These are phyloP conservation scores for Botrytis porri DNA, from an alignment of 2,329 filamentous ascomycete species.

Conservation along the genomic window DNA sequence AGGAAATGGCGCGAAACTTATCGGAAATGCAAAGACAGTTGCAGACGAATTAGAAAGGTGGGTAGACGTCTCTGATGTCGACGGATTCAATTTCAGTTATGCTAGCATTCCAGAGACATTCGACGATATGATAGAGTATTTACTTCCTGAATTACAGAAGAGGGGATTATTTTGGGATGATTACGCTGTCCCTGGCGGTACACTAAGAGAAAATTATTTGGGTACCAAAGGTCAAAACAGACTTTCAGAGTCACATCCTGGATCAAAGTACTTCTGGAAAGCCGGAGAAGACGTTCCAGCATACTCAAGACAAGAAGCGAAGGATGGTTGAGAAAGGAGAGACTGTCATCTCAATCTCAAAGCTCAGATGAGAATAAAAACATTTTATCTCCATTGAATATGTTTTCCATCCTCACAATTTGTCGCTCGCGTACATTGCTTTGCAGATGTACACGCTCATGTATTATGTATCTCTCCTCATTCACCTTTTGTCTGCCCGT, in stretches of 20 bases:
- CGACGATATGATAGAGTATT: constrained; percentile 62
- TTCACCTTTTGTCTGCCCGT: not conserved
- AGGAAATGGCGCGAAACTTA: constrained; percentile 31
- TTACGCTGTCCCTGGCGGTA: constrained; percentile 54
- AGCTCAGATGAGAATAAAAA: not conserved
- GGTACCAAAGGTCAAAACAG: constrained; percentile 48
- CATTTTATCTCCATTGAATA: not conserved
- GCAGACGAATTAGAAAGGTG: constrained; percentile 33
- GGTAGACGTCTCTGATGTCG: constrained; percentile 31
- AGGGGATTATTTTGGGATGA: constrained; percentile 54
- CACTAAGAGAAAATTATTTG: constrained; percentile 61
- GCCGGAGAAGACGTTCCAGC: constrained; percentile 28
- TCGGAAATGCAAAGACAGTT: constrained; percentile 30
- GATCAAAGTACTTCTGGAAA: constrained; percentile 44
- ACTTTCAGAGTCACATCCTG: constrained; percentile 50
- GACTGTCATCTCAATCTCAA: not conserved
- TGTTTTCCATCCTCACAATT: not conserved
- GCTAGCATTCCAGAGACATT: constrained; percentile 60
- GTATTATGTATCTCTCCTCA: not conserved
- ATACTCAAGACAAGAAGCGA: constrained; percentile 19
- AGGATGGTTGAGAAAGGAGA: not conserved
- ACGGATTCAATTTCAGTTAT: constrained; percentile 34
- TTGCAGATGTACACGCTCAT: not conserved
- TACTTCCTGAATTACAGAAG: constrained; percentile 60
- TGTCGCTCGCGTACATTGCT: not conserved